phyloP scores from a whole-genome alignment of 2,329 filamentous ascomycete species.

The Lachnellula willkommii region DNA sequence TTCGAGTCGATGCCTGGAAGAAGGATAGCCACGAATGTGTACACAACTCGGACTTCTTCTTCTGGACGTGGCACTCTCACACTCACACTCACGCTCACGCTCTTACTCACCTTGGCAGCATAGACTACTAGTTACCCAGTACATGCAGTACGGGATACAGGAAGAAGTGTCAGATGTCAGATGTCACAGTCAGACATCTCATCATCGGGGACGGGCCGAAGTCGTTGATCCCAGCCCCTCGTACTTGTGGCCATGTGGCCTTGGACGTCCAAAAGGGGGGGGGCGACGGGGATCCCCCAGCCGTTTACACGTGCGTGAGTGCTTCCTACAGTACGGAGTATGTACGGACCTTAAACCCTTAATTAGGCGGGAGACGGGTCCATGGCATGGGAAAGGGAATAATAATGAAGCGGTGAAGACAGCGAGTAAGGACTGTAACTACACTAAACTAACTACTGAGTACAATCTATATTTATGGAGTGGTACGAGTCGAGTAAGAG shows the following conservation, averaged over 20 bases:
- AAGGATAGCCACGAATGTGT: too few relatives aligned
- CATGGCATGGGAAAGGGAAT: background rate
- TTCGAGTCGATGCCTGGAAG: background rate
- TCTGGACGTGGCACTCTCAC: too few relatives aligned
- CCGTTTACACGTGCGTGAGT: background rate
- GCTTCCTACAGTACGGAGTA: background rate
- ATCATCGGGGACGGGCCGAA: background rate
- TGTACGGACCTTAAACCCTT: background rate
- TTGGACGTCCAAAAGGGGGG: background rate
- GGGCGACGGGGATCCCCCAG: background rate
- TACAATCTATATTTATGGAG: too few relatives aligned
- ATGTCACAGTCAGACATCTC: background rate
- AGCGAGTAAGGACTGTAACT: too few relatives aligned
- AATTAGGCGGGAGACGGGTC: background rate
- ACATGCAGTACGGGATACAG: background rate
- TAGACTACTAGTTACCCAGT: too few relatives aligned
- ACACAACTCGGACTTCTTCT: too few relatives aligned
- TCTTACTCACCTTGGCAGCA: background rate
- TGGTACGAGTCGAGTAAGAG: too few relatives aligned
- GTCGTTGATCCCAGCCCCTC: background rate
- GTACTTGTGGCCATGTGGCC: background rate
- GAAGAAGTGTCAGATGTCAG: too few relatives aligned
- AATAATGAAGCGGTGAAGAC: background rate
- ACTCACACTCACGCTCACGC: background rate
- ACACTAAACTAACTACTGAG: too few relatives aligned